Percentiles rank a stretch among this genome's conserved stretches.
These are phyloP conservation scores for Rheum nobile DNA, from an alignment of 148 eudicot genomes.

Conservation along the genomic window DNA sequence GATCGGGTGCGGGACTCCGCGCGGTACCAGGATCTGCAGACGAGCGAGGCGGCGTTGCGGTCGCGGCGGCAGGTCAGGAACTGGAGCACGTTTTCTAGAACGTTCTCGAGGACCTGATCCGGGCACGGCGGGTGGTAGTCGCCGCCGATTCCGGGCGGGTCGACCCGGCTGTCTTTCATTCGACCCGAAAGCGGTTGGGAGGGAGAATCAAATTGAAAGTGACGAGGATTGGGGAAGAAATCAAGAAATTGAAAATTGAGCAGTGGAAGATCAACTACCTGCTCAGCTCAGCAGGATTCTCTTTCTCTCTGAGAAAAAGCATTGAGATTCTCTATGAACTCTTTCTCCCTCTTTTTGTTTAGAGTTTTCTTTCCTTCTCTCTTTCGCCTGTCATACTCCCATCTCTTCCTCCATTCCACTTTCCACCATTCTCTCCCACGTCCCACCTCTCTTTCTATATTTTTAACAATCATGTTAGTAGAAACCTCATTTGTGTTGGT, in stretches of 20 bases:
- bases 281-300: not conserved
- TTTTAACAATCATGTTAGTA: too few species aligned
- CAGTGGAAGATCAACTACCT: not conserved
- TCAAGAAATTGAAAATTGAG: not conserved
- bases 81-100: conserved; percentile 53
- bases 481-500: not conserved
- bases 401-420: not conserved
- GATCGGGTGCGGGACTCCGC: conserved; percentile 61
- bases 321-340: not conserved
- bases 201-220: not conserved
- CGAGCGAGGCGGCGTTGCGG: conserved; percentile 57
- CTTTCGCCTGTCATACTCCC: not conserved
- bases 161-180: conserved; percentile 15
- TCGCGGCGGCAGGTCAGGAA: conserved; percentile 43
- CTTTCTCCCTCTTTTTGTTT: not conserved
- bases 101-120: conserved; percentile 78
- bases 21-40: conserved; percentile 61
- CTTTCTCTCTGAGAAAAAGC: not conserved
- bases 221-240: not conserved
- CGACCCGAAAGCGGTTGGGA: too few species aligned
- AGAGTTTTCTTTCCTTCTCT: not conserved
- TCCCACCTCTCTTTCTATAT: too few species aligned
- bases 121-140: conserved; percentile 28
- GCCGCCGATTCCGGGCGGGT: conserved; percentile 10
- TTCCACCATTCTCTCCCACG: not conserved